Evolutionary conservation across 2,329 filamentous ascomycete genomes (phyloP).

Genomic region (Fusarium solani-melongenae): DNA sequence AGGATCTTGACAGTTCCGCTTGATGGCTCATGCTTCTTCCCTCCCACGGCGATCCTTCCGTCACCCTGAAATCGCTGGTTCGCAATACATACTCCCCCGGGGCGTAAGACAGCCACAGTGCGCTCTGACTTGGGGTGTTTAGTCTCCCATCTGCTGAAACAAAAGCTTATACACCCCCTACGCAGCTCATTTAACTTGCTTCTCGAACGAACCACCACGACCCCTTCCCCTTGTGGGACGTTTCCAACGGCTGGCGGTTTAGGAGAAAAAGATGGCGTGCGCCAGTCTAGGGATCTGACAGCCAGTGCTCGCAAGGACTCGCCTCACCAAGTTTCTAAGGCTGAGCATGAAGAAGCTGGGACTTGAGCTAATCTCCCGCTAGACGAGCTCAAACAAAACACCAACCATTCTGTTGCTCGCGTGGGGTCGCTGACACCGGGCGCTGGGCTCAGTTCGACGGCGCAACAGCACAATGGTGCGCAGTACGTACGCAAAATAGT

Average conservation of each 20-base stretch:
- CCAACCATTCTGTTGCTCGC: background rate
- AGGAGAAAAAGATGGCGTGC: background rate
- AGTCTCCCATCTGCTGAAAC: slow-evolving; percentile 16
- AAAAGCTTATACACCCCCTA: slow-evolving; percentile 16
- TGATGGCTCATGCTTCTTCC: background rate
- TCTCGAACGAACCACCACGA: slow-evolving; percentile 10
- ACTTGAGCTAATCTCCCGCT: background rate
- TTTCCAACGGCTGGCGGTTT: background rate
- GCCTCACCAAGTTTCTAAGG: background rate
- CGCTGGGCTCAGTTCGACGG: slow-evolving; percentile 35
- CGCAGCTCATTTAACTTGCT: slow-evolving; percentile 15
- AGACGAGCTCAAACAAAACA: background rate
- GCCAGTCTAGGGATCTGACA: slow-evolving; percentile 18
- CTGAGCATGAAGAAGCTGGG: slow-evolving; percentile 7
- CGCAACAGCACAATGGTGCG: slow-evolving; percentile 2
- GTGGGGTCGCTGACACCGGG: slow-evolving; percentile 2
- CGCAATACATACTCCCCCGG: background rate
- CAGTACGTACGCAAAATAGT: background rate
- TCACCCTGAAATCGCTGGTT: background rate
- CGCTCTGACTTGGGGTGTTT: background rate
- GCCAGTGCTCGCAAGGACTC: background rate
- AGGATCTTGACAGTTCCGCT: background rate
- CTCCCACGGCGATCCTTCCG: background rate
- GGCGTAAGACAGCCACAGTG: background rate
- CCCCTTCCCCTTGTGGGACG: background rate